These are phyloP conservation scores for Trichoderma aggressivum DNA, from an alignment of 2,329 filamentous ascomycete genomes.

Conservation along the genomic window DNA sequence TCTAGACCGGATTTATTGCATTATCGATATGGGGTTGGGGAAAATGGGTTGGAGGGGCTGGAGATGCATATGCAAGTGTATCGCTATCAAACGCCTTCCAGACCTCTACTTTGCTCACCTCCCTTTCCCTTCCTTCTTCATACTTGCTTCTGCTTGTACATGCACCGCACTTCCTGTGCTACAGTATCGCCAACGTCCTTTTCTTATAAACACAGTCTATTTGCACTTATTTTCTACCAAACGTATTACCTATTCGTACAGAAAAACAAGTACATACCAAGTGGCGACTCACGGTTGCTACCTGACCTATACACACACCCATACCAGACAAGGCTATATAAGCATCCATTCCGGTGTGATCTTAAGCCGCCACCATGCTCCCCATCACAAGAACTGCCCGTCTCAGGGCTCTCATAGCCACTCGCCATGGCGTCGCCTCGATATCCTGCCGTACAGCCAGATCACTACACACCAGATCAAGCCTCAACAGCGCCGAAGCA, in stretches of 20 bases:
- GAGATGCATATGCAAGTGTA: background rate
- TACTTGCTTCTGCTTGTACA: background rate
- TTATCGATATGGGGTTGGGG: slow-evolving; percentile 6
- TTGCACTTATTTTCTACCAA: background rate
- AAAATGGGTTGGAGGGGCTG: background rate
- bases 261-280: background rate
- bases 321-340: background rate
- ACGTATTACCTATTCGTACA: background rate
- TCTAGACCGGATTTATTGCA: background rate
- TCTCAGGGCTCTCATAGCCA: slow-evolving; percentile 14
- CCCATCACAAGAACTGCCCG: slow-evolving; percentile 24
- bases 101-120: background rate
- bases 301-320: background rate
- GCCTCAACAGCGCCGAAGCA: slow-evolving; percentile 26
- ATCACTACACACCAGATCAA: slow-evolving; percentile 23
- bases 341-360: background rate
- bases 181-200: background rate
- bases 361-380: slow-evolving; percentile 23
- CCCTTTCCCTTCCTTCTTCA: background rate
- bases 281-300: background rate
- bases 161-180: background rate
- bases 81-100: slow-evolving; percentile 3
- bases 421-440: slow-evolving; percentile 10
- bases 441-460: background rate
- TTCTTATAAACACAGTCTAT: background rate